Conservation (phyloP, 1,284 basidiomycete genomes). For the Sanghuangporus weigelae region DNA sequence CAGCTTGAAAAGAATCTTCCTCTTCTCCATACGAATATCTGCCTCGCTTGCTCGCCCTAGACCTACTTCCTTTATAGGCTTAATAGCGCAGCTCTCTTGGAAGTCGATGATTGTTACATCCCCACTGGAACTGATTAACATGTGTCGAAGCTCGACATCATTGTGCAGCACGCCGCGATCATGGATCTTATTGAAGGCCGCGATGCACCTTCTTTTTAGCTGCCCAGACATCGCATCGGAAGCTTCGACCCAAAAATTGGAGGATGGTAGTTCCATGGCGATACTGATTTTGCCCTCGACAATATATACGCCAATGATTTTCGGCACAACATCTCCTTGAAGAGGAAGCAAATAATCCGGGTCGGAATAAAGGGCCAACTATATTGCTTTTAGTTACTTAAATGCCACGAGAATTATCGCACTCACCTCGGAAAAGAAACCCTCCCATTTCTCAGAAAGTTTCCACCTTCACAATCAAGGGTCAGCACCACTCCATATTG, state of each 20-base stretch:
- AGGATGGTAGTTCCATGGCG: slow-evolving; percentile 49
- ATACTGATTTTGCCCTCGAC: slow-evolving; percentile 36
- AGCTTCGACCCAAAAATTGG: slow-evolving; percentile 52
- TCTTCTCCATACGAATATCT: slow-evolving; percentile 48
- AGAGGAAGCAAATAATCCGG: slow-evolving; percentile 42
- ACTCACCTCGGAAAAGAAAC: slow-evolving; percentile 23
- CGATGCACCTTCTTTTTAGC: slow-evolving; percentile 44
- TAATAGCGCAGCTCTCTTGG: slow-evolving; percentile 37
- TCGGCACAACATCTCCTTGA: slow-evolving; percentile 49
- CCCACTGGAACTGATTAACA: slow-evolving; percentile 53
- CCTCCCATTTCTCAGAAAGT: slow-evolving; percentile 16
- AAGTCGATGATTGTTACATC: slow-evolving; percentile 55
- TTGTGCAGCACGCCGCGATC: slow-evolving; percentile 45
- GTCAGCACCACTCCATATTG: not conserved
- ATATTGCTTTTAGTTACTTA: not conserved
- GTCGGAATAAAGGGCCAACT: slow-evolving; percentile 39
- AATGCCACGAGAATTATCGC: not conserved
- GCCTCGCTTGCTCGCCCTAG: slow-evolving; percentile 33
- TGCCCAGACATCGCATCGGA: slow-evolving; percentile 44
- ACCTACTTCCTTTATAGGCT: slow-evolving; percentile 32
- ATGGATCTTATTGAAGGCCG: slow-evolving; percentile 45
- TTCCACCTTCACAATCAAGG: slow-evolving; percentile 19
- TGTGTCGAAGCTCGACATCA: slow-evolving; percentile 44
- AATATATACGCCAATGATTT: slow-evolving; percentile 45
- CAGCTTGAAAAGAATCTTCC: slow-evolving; percentile 50